These are phyloP conservation scores for Ramularia endophylla DNA, from an alignment of 2,329 filamentous ascomycete species.

Conservation along the genomic window DNA sequence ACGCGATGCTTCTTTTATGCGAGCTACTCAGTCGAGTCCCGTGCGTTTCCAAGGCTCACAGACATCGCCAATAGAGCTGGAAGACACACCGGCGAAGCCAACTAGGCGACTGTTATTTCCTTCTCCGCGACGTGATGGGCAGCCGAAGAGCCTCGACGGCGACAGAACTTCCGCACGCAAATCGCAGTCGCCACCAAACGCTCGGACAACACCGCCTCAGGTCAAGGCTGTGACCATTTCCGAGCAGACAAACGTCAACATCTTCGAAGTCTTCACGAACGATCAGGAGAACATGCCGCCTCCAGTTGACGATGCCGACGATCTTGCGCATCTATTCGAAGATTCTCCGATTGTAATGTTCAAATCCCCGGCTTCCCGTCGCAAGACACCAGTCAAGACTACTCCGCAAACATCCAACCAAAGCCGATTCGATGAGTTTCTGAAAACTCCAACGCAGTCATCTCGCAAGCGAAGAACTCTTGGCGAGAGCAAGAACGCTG, in stretches of 20 bases:
- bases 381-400: constrained; percentile 54
- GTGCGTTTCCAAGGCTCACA: constrained; percentile 45
- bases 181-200: constrained; percentile 1
- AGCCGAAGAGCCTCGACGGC: constrained; percentile 57
- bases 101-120: constrained; percentile 71
- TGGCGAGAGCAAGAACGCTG: constrained; percentile 25
- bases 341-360: constrained; percentile 50
- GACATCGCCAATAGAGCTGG: constrained; percentile 45
- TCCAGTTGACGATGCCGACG: constrained; percentile 41
- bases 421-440: constrained; percentile 33
- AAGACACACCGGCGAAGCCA: constrained; percentile 50
- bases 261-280: constrained; percentile 35
- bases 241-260: constrained; percentile 17
- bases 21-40: constrained; percentile 58
- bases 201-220: no score
- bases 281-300: constrained; percentile 56
- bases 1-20: constrained; percentile 38
- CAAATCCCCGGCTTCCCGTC: constrained; percentile 44
- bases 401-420: constrained; percentile 45
- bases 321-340: constrained; percentile 61
- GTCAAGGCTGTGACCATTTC: constrained; percentile 12
- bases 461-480: constrained; percentile 30
- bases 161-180: constrained; percentile 5
- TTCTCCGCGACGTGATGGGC: constrained; percentile 62
- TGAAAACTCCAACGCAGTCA: constrained; percentile 42